Evolutionary conservation across 106 monocot species (phyloP), one percentile per base, ranked within the genome.

Genomic region (Apostasia ramifera): DNA sequence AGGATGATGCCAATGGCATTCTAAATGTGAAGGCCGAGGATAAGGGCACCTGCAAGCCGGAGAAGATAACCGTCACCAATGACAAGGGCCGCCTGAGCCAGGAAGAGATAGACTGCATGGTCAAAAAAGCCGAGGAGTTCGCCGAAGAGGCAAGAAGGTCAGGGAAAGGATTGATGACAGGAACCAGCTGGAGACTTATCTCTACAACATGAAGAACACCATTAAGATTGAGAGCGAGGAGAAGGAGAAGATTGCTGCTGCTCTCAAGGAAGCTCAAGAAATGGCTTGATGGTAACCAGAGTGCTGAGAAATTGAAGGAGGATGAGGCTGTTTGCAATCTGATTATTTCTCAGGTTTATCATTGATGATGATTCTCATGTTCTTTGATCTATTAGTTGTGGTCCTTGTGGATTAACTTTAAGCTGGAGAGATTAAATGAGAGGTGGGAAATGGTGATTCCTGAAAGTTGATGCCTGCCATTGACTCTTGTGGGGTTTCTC

Each of bases 11-110:
- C 12, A 89, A 89, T 45, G 89, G 85, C 26, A 82, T 89, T 55
- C 71, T 89, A 40, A 85, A 80, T 40, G 85, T 89, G 42, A 80
- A 70, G 72, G 89, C 85, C 0, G 80, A 85, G 57, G 89, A 89
- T 77, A 85, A 82, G 42, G 85, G 51, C 43, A 72, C 80, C 2
- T 83, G 83, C 41, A 76, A 73, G n/a, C 62, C 80, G 0, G 80
- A 85, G 58, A 85, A 82, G 80, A 89, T 89, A 59, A 85, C 82
- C 66, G 85, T 90, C 75, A 81, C 83, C 59, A 83, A 83, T 40
- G 85, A 85, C 8, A 82, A 85, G 68, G 85, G 82, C 38, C 70
- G 70, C 3, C 49, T 77, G 7, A 70, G 64, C 50, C 70, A 63
- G 6, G 76, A 76, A 8, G 70, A 71, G 55, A 70, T 70, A 1